phyloP scores from a whole-genome alignment of 345 rosid species.

The Kandelia obovata region DNA sequence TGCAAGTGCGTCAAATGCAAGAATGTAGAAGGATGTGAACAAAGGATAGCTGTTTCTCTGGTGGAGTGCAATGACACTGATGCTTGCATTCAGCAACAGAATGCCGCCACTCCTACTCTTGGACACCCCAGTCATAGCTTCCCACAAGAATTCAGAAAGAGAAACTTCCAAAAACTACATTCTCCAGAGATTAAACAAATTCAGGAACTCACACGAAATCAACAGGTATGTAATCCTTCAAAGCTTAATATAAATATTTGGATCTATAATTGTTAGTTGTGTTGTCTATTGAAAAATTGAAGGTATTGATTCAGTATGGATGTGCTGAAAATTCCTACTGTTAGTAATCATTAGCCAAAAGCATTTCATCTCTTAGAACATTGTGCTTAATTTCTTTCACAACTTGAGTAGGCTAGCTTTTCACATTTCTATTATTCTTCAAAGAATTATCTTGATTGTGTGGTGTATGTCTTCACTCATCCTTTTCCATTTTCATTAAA shows the following conservation, averaged over 20 bases:
- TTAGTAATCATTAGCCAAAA: background rate
- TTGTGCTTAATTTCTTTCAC: background rate
- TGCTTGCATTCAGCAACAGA: conserved; percentile 18
- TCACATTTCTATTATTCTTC: background rate
- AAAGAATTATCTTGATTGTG: background rate
- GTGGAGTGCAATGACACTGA: conserved; percentile 5
- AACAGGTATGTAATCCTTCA: conserved; percentile 16
- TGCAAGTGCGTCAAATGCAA: conserved; percentile 43
- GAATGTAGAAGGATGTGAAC: conserved; percentile 11
- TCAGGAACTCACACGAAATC: conserved; percentile 18
- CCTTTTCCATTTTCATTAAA: conserved; percentile 7
- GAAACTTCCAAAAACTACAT: conserved; percentile 28
- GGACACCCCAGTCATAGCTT: conserved; percentile 19
- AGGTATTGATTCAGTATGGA: background rate
- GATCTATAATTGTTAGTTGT: conserved; percentile 4
- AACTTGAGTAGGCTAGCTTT: background rate
- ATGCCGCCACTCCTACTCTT: conserved; percentile 19
- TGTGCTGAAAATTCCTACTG: background rate
- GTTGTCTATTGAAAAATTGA: background rate
- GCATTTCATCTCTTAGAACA: background rate
- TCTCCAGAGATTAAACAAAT: conserved; percentile 23
- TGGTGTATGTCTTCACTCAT: background rate
- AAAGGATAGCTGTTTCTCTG: conserved; percentile 1
- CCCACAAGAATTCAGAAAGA: conserved; percentile 31
- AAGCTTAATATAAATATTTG: conserved; percentile 1